phyloP scores from a whole-genome alignment of 2,329 filamentous ascomycete species.

The Teratosphaeria nubilosa region DNA sequence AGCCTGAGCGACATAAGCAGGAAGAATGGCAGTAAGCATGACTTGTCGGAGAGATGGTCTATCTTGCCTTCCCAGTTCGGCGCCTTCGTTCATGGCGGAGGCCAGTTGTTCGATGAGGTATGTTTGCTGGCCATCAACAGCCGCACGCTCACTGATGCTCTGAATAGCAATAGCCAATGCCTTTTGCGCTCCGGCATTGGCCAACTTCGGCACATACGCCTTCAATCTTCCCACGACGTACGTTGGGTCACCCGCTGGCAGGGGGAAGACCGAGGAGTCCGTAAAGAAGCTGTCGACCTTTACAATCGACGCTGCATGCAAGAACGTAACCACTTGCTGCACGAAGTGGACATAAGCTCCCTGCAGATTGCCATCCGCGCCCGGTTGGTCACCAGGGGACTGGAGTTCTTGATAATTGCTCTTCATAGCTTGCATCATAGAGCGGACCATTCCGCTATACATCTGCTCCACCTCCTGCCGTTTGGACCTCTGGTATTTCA shows the following conservation, averaged over 20 bases:
- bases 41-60: slow-evolving; percentile 40
- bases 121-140: slow-evolving; percentile 45
- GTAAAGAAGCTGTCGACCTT: slow-evolving; percentile 50
- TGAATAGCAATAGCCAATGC: slow-evolving; percentile 50
- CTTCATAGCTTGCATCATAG: slow-evolving; percentile 53
- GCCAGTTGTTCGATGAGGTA: slow-evolving; percentile 47
- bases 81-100: slow-evolving; percentile 37
- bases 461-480: slow-evolving; percentile 31
- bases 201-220: slow-evolving; percentile 46
- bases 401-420: slow-evolving; percentile 48
- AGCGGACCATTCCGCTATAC: slow-evolving; percentile 43
- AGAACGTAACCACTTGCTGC: slow-evolving; percentile 46
- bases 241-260: slow-evolving; percentile 49
- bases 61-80: slow-evolving; percentile 28
- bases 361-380: slow-evolving; percentile 22
- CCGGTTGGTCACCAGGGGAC: slow-evolving; percentile 7
- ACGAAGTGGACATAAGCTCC: slow-evolving; percentile 53
- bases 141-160: slow-evolving; percentile 48
- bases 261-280: slow-evolving; percentile 49
- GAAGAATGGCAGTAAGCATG: slow-evolving; percentile 45
- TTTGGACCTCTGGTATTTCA: slow-evolving; percentile 20
- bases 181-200: slow-evolving; percentile 39
- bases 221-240: slow-evolving; percentile 54
- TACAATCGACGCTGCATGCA: slow-evolving; percentile 46
- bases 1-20: slow-evolving; percentile 44